Percentiles rank a stretch among this genome's conserved stretches.
Evolutionary conservation across 2,329 filamentous ascomycete genomes (phyloP).

Genomic region (Epichloe bromicola): DNA sequence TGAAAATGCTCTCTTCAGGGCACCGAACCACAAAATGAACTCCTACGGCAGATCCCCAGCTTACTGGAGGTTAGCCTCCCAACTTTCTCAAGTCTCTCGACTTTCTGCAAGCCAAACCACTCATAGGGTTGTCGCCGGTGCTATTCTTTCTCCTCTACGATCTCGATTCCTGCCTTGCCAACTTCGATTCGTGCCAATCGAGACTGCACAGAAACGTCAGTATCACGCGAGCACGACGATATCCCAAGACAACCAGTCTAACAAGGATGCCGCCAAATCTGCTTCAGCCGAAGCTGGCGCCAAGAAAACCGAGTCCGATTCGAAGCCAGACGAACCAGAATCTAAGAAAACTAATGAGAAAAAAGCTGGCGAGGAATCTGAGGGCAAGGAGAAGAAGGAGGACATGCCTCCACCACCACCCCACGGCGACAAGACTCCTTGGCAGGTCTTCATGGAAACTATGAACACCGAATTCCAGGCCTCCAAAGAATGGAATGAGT

Average conservation of each 20-base stretch:
- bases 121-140: conserved; percentile 14
- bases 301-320: conserved; percentile 24
- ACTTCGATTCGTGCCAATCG: conserved; percentile 20
- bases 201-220: conserved; percentile 16
- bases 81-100: conserved; percentile 18
- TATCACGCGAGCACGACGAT: conserved; percentile 20
- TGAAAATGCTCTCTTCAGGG: conserved; percentile 28
- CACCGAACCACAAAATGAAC: conserved; percentile 22
- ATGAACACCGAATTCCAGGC: conserved; percentile 86
- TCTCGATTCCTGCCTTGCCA: conserved; percentile 30
- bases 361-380: conserved; percentile 31
- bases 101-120: conserved; percentile 15
- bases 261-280: conserved; percentile 12
- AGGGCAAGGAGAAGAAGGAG: conserved; percentile 43
- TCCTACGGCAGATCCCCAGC: conserved; percentile 33
- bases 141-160: conserved; percentile 26
- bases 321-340: conserved; percentile 27
- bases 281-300: conserved; percentile 13
- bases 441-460: conserved; percentile 98
- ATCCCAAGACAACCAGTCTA: conserved; percentile 22
- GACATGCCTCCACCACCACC: conserved; percentile 78
- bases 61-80: conserved; percentile 32
- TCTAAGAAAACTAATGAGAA: conserved; percentile 30
- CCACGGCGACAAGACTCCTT: conserved; percentile 94
- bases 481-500: conserved; percentile 98